Conservation (phyloP, 1,284 basidiomycete genomes). For the Polyporus tsugae region DNA sequence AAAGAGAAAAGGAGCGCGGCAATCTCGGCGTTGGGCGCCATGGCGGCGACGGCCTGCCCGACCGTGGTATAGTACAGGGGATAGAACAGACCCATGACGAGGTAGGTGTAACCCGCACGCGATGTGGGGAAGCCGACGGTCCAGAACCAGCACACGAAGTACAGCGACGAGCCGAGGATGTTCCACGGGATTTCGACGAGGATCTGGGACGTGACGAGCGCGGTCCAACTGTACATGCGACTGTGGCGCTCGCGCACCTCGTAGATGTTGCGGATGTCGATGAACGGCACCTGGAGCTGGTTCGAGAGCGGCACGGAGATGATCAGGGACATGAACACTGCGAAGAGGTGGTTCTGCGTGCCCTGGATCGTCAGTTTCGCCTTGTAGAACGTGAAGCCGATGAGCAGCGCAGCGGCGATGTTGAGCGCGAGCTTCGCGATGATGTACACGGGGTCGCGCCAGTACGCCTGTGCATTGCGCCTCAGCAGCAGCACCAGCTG, state of each 20-base stretch:
- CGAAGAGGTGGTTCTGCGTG: conserved; percentile 86
- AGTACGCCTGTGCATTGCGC: conserved; percentile 63
- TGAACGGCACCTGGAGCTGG: conserved; percentile 64
- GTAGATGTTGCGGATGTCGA: conserved; percentile 64
- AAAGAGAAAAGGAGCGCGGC: conserved; percentile 72
- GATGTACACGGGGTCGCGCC: conserved; percentile 78
- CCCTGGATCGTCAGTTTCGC: conserved; percentile 73
- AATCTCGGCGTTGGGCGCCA: conserved; percentile 71
- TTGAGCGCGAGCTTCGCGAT: conserved; percentile 77
- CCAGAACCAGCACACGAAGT: conserved; percentile 78
- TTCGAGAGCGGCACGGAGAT: conserved; percentile 55
- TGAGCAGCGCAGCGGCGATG: conserved; percentile 64
- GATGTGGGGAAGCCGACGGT: conserved; percentile 64
- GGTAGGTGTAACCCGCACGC: conserved; percentile 66
- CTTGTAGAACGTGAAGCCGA: conserved; percentile 78
- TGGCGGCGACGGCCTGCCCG: conserved; percentile 64
- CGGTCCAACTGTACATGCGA: conserved; percentile 86
- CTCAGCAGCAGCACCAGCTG: conserved; percentile 55
- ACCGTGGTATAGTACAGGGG: conserved; percentile 63
- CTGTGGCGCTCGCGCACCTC: conserved; percentile 74
- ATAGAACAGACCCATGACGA: conserved; percentile 60
- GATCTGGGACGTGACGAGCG: conserved; percentile 71
- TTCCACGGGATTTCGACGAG: conserved; percentile 75
- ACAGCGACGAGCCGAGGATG: conserved; percentile 62
- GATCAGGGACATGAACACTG: conserved; percentile 58